Percentiles rank a stretch among this genome's conserved stretches.
phyloP scores from a whole-genome alignment of 139 green algal genomes.

The Picochlorum sp. region DNA sequence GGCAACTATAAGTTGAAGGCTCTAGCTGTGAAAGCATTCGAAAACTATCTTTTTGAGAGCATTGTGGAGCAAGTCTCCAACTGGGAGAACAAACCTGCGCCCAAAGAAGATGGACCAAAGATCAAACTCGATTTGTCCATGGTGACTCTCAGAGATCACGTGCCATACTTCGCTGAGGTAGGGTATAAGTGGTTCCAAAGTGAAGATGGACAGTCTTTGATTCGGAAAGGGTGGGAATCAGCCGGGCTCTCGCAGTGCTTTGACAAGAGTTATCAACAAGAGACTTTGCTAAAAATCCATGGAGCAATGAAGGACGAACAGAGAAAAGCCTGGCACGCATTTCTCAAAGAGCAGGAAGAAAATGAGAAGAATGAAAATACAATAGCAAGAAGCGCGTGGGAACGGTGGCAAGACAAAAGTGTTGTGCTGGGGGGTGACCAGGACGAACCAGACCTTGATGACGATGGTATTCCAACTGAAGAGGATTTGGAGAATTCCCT shows the following conservation, averaged over 20 bases:
- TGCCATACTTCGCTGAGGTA: background rate
- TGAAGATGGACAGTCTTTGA: background rate
- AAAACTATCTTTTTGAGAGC: background rate
- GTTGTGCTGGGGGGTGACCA: background rate
- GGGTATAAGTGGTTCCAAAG: background rate
- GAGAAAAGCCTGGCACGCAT: background rate
- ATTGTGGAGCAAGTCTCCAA: background rate
- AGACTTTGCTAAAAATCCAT: background rate
- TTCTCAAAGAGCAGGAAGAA: background rate
- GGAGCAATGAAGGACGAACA: background rate
- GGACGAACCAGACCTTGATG: background rate
- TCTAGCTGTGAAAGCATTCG: background rate
- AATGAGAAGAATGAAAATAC: background rate
- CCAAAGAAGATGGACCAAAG: background rate
- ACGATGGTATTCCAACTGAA: background rate
- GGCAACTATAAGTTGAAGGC: background rate
- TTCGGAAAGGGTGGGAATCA: background rate
- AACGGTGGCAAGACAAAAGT: background rate
- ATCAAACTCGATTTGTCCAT: background rate
- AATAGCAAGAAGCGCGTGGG: background rate
- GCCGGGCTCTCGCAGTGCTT: background rate
- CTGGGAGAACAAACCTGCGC: background rate
- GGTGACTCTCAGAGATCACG: background rate
- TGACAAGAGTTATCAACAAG: slow-evolving; percentile 1
- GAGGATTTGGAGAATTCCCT: background rate